These are phyloP conservation scores for Herpotrichia juniperi DNA, from an alignment of 2,329 filamentous ascomycete genomes.

Conservation along the genomic window DNA sequence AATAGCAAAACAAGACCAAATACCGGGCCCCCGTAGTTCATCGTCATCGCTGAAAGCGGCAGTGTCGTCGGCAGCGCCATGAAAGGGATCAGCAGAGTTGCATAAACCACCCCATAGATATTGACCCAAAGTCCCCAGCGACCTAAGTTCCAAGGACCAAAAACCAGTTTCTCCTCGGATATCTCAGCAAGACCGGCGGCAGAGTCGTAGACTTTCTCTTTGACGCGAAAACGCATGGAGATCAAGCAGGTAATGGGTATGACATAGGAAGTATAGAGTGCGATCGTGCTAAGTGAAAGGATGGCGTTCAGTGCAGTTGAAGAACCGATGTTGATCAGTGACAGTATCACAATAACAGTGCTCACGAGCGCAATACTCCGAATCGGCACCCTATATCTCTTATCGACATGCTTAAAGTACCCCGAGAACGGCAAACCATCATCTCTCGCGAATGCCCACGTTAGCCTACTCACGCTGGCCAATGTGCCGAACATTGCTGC, in stretches of 20 bases:
- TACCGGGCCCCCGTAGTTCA: slow-evolving; percentile 20
- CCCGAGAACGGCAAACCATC: slow-evolving; percentile 44
- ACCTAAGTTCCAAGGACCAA: slow-evolving; percentile 14
- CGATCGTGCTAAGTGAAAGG: slow-evolving; percentile 45
- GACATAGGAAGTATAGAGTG: slow-evolving; percentile 48
- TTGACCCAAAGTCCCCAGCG: slow-evolving; percentile 11
- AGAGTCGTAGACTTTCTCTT: not conserved
- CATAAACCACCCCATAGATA: slow-evolving; percentile 10
- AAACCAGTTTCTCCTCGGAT: not conserved
- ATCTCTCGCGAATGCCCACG: slow-evolving; percentile 55
- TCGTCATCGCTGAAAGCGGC: slow-evolving; percentile 10
- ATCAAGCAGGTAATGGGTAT: slow-evolving; percentile 47
- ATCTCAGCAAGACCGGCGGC: slow-evolving; percentile 2
- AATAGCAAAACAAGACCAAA: slow-evolving; percentile 13
- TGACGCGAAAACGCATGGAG: slow-evolving; percentile 34
- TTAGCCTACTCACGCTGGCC: slow-evolving; percentile 51
- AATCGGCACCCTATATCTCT: slow-evolving; percentile 40
- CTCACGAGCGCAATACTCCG: slow-evolving; percentile 45
- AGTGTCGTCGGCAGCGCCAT: slow-evolving; percentile 12
- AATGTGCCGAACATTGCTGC: slow-evolving; percentile 45
- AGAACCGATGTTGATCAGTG: slow-evolving; percentile 49
- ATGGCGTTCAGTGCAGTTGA: slow-evolving; percentile 49
- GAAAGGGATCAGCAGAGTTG: slow-evolving; percentile 8
- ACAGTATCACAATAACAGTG: slow-evolving; percentile 39
- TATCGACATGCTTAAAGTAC: slow-evolving; percentile 28